phyloP scores from a whole-genome alignment of 257 asterid species.

The Solanum chmielewskii region DNA sequence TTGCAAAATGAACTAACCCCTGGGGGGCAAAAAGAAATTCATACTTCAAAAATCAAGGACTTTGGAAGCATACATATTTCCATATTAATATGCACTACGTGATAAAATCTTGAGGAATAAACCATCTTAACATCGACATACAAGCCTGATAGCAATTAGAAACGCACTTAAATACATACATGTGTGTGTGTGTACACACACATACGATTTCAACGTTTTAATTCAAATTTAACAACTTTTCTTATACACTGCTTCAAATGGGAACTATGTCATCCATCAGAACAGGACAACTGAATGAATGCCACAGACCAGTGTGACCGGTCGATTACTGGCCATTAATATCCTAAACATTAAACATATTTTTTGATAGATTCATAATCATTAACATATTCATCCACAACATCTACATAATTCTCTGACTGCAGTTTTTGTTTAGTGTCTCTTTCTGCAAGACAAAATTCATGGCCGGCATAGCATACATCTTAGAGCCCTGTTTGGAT shows the following conservation, averaged over 20 bases:
- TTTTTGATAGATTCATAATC: not conserved
- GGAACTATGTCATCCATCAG: not conserved
- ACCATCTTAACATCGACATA: not conserved
- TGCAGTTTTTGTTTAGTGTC: not conserved
- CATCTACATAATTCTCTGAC: not conserved
- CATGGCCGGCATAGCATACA: not conserved
- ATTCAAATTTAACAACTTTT: not conserved
- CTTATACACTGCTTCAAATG: not conserved
- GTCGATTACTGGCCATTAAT: not conserved
- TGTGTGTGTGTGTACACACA: not conserved
- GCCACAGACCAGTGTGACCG: not conserved
- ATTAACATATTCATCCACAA: not conserved
- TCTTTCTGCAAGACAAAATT: not conserved
- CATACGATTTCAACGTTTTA: not conserved
- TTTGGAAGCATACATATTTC: not conserved
- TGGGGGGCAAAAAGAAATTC: not conserved
- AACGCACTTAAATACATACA: not conserved
- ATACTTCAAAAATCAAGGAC: not conserved
- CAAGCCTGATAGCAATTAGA: not conserved
- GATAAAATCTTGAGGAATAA: not conserved
- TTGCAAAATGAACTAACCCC: not conserved
- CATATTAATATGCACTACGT: not conserved
- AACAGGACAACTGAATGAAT: not conserved
- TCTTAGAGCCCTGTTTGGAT: not conserved
- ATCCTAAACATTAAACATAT: not conserved